A percentile compares a stretch with the other conserved stretches of the same genome.
Conservation (phyloP, 2,329 filamentous ascomycete species). For the Calycina herbarum region DNA sequence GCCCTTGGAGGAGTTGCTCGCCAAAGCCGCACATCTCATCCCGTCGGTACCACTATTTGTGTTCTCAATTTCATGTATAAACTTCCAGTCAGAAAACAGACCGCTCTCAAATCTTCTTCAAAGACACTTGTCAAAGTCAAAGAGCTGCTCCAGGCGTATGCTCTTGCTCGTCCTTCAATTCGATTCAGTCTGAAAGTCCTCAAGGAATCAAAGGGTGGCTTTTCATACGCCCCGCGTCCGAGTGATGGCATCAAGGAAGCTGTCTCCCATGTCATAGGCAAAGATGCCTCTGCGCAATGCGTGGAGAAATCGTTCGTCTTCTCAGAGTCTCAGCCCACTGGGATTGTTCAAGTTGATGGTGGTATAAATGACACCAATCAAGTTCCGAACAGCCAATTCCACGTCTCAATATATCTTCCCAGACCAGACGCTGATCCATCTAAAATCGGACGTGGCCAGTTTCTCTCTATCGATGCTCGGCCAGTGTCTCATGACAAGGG, state of each 20-base stretch:
- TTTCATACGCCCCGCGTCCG: slow-evolving; percentile 61
- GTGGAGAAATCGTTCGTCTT: slow-evolving; percentile 38
- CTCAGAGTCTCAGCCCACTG: slow-evolving; percentile 18
- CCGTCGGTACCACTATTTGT: slow-evolving; percentile 68
- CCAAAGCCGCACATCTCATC: slow-evolving; percentile 47
- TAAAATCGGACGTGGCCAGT: slow-evolving; percentile 53
- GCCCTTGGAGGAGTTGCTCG: slow-evolving; percentile 41
- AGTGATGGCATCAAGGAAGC: slow-evolving; percentile 55
- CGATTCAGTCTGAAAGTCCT: slow-evolving; percentile 61
- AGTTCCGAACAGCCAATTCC: slow-evolving; percentile 36
- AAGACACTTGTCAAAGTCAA: slow-evolving; percentile 60
- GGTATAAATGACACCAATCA: background rate
- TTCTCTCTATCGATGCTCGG: slow-evolving; percentile 67
- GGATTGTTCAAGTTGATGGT: background rate
- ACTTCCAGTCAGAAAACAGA: slow-evolving; percentile 63
- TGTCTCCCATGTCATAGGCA: slow-evolving; percentile 61
- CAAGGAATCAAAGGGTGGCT: slow-evolving; percentile 52
- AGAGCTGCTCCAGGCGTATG: slow-evolving; percentile 62
- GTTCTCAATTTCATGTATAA: slow-evolving; percentile 58
- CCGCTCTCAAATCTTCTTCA: slow-evolving; percentile 55
- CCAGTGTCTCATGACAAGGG: slow-evolving; percentile 59
- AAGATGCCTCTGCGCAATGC: slow-evolving; percentile 56
- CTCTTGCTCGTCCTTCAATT: slow-evolving; percentile 62
- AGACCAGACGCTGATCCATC: slow-evolving; percentile 46
- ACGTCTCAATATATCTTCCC: slow-evolving; percentile 60